A percentile compares a stretch with the other conserved stretches of the same genome.
phyloP scores from a whole-genome alignment of 1,284 basidiomycete genomes.

The Cryptococcus sp. region DNA sequence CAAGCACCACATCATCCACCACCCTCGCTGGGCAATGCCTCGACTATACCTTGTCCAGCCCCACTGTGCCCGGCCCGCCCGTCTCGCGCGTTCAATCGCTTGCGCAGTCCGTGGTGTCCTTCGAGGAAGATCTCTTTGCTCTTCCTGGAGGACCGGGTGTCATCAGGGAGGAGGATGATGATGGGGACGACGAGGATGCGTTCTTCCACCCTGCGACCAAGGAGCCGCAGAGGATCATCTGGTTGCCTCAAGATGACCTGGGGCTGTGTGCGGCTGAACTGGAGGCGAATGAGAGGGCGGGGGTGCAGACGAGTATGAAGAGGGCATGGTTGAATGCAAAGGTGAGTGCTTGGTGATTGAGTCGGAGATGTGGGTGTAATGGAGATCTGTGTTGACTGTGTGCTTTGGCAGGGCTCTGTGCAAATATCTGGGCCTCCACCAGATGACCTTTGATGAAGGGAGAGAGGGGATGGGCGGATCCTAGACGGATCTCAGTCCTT shows the following conservation, averaged over 20 bases:
- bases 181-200: conserved; percentile 35
- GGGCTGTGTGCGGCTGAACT: conserved; percentile 66
- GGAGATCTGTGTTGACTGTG: no score
- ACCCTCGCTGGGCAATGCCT: no score
- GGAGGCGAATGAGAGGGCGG: conserved; percentile 56
- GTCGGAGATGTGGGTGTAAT: no score
- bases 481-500: neutral
- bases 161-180: conserved; percentile 3
- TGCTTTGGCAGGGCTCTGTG: conserved; percentile 58
- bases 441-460: conserved; percentile 15
- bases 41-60: neutral
- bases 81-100: no score
- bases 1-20: no score
- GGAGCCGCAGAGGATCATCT: conserved; percentile 68
- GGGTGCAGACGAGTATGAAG: conserved; percentile 58
- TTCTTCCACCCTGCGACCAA: conserved; percentile 78
- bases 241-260: conserved; percentile 70
- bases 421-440: conserved; percentile 53
- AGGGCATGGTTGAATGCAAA: conserved; percentile 64
- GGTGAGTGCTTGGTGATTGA: conserved; percentile 15
- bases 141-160: conserved; percentile 43
- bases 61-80: neutral
- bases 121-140: conserved; percentile 23
- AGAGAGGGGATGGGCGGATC: neutral
- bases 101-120: no score